Evolutionary conservation across 2,329 filamentous ascomycete genomes (phyloP), one percentile per base, ranked within the genome.

Genomic region (Madurella mycetomatis): DNA sequence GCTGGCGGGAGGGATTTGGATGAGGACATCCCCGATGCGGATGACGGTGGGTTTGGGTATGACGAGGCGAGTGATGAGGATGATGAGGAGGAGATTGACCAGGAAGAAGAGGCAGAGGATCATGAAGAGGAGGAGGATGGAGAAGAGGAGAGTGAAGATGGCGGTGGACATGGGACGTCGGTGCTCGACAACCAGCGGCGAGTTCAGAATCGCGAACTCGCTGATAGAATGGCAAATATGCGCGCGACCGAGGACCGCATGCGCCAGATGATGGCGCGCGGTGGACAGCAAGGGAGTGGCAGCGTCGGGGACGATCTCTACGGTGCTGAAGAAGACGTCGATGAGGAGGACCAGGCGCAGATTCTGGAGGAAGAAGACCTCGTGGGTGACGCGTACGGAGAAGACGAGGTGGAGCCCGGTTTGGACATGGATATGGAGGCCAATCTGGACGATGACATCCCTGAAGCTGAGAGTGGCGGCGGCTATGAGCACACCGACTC

Each of bases 401-500:
- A 62, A 53, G 13, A 60, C 64, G 61, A 62, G 17, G 55, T 54
- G 18, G 64, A 65, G 32, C 54, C 55, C 31, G 69, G 68, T 37
- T 60, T 63, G 51, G 74, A 76, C 58, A 74, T 82, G 72, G 78
- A 78, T 64, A 85, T 86, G 80, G 84, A 81, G 48, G 83, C 78
- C n/a, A 79, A 90, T 65, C 74, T 90, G 41, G 87, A 90, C 66
- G 85, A 83, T 47, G 85, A 87, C 55, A 81, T 90, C 37, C 85
- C 86, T 17, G 84, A 87, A 56, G 83, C 78, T 9, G 80, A 83
- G 64, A 75, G 73, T 64, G 81, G 77, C 19, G 76, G 76, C n/a
- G 76, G 82, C 62, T 90, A 90, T 72, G 87, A 91, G 73, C 87
- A 90, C 66, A 90, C 87, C 9, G 87, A 90, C 70, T 87, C 86